A percentile compares a stretch with the other conserved stretches of the same genome.
phyloP scores from a whole-genome alignment of 2,329 filamentous ascomycete genomes.

The Nemania diffusa region DNA sequence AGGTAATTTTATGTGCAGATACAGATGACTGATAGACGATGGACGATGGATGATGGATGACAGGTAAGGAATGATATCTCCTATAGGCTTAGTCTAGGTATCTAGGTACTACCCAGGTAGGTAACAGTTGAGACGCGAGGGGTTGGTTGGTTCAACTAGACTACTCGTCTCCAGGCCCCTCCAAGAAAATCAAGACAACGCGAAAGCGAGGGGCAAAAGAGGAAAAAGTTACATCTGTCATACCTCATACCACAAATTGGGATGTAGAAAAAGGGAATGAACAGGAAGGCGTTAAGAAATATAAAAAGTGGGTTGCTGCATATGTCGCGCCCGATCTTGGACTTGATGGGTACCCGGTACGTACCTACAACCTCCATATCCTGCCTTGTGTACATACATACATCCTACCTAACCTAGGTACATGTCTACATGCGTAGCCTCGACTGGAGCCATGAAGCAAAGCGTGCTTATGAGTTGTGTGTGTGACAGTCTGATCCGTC shows the following conservation, averaged over 20 bases:
- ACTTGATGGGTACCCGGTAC: slow-evolving; percentile 29
- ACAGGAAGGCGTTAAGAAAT: slow-evolving; percentile 28
- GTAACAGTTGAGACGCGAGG: slow-evolving; percentile 26
- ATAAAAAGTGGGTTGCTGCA: slow-evolving; percentile 33
- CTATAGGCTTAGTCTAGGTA: not conserved
- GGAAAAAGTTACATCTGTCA: slow-evolving; percentile 13
- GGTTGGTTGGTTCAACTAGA: slow-evolving; percentile 3
- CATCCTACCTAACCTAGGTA: not conserved
- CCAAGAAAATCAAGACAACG: not conserved
- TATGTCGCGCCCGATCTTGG: slow-evolving; percentile 34
- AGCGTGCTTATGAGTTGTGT: slow-evolving; percentile 8
- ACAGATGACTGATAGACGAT: not conserved
- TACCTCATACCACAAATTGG: slow-evolving; percentile 11
- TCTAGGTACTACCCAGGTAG: slow-evolving; percentile 9
- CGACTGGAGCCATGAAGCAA: slow-evolving; percentile 6
- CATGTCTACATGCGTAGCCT: slow-evolving; percentile 14
- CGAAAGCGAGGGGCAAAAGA: slow-evolving; percentile 18
- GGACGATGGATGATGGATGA: not conserved
- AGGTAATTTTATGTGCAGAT: slow-evolving; percentile 8
- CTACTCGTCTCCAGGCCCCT: not conserved
- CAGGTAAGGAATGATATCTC: not conserved
- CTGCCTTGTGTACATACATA: not conserved
- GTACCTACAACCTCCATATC: slow-evolving; percentile 5
- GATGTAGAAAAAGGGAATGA: slow-evolving; percentile 22
- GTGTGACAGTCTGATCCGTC: not conserved